Evolutionary conservation across 805 yeast genomes (phyloP).

Genomic region (Lipomyces starkeyi): DNA sequence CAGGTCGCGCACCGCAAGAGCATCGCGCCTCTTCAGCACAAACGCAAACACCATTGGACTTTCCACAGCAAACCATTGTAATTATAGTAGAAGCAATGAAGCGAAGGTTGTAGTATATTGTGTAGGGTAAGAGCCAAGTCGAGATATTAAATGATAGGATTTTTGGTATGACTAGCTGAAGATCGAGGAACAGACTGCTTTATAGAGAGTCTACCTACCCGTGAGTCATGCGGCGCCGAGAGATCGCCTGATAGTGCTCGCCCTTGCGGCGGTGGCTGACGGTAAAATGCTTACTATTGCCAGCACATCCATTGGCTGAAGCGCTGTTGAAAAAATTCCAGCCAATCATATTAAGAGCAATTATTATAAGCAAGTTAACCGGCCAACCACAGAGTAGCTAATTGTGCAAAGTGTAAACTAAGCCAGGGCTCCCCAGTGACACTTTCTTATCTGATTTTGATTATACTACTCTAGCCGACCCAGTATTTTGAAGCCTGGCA

Average conservation of each 20-base stretch:
- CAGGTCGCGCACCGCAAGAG: slow-evolving; percentile 67
- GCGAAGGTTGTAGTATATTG: too few relatives aligned
- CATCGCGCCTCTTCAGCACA: slow-evolving; percentile 68
- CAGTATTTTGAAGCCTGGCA: too few relatives aligned
- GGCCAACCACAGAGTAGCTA: neutral
- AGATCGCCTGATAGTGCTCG: too few relatives aligned
- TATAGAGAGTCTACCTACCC: too few relatives aligned
- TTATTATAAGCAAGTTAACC: neutral
- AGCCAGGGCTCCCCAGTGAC: too few relatives aligned
- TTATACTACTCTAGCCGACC: too few relatives aligned
- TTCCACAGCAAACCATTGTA: slow-evolving; percentile 51
- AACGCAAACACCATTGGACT: slow-evolving; percentile 55
- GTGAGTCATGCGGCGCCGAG: neutral
- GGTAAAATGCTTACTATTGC: neutral
- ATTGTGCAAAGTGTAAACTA: too few relatives aligned
- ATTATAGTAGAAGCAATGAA: neutral
- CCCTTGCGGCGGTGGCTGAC: neutral
- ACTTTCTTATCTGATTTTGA: too few relatives aligned
- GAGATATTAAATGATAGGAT: neutral
- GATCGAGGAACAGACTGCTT: neutral
- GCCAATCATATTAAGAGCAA: neutral
- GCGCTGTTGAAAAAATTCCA: neutral
- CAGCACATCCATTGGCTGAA: neutral
- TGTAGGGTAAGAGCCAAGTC: too few relatives aligned
- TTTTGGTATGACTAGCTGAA: neutral